A percentile compares a stretch with the other conserved stretches of the same genome.
Conservation (phyloP, 352 stramenopile species). For the Plasmopara viticola region DNA sequence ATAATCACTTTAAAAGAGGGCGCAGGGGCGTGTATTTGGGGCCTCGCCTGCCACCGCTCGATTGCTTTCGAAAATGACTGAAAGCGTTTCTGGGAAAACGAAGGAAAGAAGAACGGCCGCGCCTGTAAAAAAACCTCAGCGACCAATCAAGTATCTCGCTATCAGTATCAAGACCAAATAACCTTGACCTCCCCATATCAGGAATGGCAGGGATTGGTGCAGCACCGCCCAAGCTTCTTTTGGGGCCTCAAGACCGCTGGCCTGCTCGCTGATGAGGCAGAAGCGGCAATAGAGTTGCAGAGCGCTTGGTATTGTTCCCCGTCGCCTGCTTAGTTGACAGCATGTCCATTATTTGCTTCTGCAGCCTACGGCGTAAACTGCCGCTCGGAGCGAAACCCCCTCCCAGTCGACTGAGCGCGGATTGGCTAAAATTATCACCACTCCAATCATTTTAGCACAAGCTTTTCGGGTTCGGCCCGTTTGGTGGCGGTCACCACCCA, state of each 20-base stretch:
- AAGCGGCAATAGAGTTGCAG: background rate
- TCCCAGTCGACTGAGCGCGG: background rate
- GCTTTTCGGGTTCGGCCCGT: constrained; percentile 1
- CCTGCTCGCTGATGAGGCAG: background rate
- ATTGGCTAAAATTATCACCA: constrained; percentile 6
- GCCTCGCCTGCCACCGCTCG: constrained; percentile 34
- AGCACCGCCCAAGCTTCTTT: too few species aligned
- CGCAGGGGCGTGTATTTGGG: constrained; percentile 33
- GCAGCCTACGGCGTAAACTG: constrained; percentile 15
- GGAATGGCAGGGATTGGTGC: constrained; percentile 11
- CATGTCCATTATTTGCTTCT: background rate
- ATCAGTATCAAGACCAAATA: constrained; percentile 21
- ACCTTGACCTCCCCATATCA: constrained; percentile 22
- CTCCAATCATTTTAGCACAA: constrained; percentile 10
- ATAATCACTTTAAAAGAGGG: constrained; percentile 35
- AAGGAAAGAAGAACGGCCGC: constrained; percentile 27
- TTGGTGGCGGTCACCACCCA: background rate
- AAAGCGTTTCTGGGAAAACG: constrained; percentile 31
- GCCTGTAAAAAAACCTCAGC: constrained; percentile 23
- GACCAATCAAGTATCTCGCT: constrained; percentile 9
- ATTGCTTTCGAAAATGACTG: constrained; percentile 54
- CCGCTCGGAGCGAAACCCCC: constrained; percentile 24
- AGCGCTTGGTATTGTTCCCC: background rate
- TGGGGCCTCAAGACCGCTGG: constrained; percentile 8
- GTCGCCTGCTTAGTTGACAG: background rate